Evolutionary conservation across 495 filamentous ascomycete genomes (phyloP).

Genomic region (Neohortaea acidophila): DNA sequence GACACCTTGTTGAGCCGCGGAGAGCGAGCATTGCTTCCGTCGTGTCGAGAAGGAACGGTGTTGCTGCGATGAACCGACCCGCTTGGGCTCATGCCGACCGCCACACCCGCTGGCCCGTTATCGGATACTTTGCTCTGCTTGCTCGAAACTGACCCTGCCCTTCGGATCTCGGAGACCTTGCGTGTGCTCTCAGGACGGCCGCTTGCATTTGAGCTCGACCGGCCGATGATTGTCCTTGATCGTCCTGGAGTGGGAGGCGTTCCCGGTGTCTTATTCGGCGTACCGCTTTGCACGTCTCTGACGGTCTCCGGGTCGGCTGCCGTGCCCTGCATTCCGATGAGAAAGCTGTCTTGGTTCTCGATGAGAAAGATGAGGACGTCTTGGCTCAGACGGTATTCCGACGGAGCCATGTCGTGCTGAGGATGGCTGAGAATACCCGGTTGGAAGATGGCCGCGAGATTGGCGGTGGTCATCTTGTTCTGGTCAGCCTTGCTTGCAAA

Average conservation of each 20-base stretch:
- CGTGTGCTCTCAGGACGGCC: conserved; percentile 72
- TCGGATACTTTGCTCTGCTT: conserved; percentile 54
- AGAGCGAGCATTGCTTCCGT: conserved; percentile 40
- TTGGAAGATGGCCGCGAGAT: conserved; percentile 96
- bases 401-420: conserved; percentile 81
- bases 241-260: conserved; percentile 39
- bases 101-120: conserved; percentile 53
- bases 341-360: conserved; percentile 64
- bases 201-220: conserved; percentile 77
- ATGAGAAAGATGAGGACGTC: conserved; percentile 96
- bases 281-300: conserved; percentile 62
- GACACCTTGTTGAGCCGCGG: conserved; percentile 37
- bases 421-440: conserved; percentile 92
- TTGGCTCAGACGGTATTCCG: conserved; percentile 87
- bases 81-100: conserved; percentile 41
- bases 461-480: conserved; percentile 90
- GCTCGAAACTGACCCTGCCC: conserved; percentile 64
- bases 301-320: conserved; percentile 76
- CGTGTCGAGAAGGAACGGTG: conserved; percentile 79
- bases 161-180: conserved; percentile 58
- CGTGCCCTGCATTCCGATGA: conserved; percentile 86
- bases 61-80: conserved; percentile 78
- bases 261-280: conserved; percentile 34
- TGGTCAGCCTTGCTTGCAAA: conserved; percentile 95
- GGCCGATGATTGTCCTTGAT: conserved; percentile 43